These are phyloP conservation scores for Pseudogymnoascus sp. DNA, from an alignment of 2,329 filamentous ascomycete genomes.

Conservation along the genomic window DNA sequence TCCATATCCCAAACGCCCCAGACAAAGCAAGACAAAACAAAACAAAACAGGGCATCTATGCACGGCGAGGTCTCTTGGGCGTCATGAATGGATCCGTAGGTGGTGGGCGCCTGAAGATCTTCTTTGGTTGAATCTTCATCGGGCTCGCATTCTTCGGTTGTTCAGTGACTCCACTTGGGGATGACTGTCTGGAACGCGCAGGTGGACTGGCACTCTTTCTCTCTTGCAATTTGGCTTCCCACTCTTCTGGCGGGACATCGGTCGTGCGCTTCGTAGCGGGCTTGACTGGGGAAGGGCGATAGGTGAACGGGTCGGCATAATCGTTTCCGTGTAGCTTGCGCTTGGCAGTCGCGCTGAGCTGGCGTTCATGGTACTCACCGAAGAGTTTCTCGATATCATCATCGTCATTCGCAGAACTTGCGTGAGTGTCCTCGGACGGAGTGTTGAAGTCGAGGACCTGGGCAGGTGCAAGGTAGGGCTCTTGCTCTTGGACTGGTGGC, in stretches of 20 bases:
- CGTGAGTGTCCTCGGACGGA: not conserved
- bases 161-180: not conserved
- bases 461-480: not conserved
- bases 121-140: not conserved
- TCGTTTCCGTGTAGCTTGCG: constrained; percentile 4
- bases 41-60: not conserved
- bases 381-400: constrained; percentile 13
- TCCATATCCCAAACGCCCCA: not conserved
- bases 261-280: not conserved
- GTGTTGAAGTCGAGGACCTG: constrained; percentile 21
- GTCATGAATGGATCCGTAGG: not conserved
- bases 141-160: not conserved
- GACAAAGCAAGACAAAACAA: not conserved
- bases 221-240: not conserved
- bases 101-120: not conserved
- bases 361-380: constrained; percentile 12
- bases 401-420: constrained; percentile 22
- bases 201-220: not conserved
- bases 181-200: not conserved
- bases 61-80: not conserved
- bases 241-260: not conserved
- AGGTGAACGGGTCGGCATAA: not conserved
- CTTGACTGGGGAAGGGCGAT: not conserved
- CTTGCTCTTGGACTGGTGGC: constrained; percentile 7
- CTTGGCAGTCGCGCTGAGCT: not conserved